phyloP scores from a whole-genome alignment of 768 basidiomycete genomes.

The Amanita rubescens region DNA sequence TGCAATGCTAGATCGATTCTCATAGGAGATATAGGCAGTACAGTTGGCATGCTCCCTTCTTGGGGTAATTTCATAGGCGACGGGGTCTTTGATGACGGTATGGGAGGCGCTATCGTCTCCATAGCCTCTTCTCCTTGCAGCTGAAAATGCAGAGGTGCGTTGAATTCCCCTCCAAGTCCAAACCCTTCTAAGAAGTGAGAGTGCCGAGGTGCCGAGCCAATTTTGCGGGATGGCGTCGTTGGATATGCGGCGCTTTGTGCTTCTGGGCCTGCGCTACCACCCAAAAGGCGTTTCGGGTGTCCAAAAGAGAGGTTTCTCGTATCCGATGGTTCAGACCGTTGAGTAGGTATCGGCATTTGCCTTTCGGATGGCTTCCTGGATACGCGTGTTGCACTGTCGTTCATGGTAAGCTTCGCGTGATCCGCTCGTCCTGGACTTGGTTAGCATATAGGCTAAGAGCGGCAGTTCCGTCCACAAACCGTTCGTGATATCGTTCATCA shows the following conservation, averaged over 20 bases:
- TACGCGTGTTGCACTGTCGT: neutral
- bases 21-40: constrained; percentile 35
- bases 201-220: neutral
- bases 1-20: constrained; percentile 49
- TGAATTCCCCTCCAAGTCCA: neutral
- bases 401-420: neutral
- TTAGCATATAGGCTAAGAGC: neutral
- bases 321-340: constrained; percentile 9
- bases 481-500: constrained; percentile 41
- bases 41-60: constrained; percentile 18
- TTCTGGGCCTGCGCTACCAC: constrained; percentile 1
- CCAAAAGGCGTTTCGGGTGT: constrained; percentile 25
- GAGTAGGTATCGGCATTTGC: neutral
- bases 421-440: neutral
- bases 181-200: neutral
- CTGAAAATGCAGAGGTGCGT: constrained; percentile 8
- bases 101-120: constrained; percentile 10
- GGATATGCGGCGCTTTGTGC: neutral
- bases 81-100: constrained; percentile 56
- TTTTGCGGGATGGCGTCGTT: neutral
- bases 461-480: constrained; percentile 20
- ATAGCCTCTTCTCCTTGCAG: constrained; percentile 20
- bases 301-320: constrained; percentile 22
- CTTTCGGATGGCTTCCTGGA: constrained; percentile 5
- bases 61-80: constrained; percentile 44